Base-by-base conservation (phyloP, 176 grass and related monocot species). In the Musa troglodytarum region DNA sequence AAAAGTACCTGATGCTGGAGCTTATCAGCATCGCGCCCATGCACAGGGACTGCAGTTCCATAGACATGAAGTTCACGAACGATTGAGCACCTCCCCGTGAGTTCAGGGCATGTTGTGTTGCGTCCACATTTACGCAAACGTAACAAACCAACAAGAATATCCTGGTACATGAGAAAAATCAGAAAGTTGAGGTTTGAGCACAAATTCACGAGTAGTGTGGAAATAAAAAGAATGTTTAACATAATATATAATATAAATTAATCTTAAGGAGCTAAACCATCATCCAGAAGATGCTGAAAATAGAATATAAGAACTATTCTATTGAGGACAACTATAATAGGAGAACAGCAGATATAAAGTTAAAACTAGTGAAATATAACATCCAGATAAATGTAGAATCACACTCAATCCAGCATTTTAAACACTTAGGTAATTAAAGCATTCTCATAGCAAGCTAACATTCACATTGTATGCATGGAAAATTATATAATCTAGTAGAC, bases 61-160 rank as follows among this genome's bases (percentile, higher is more conserved):
- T 99, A 99, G 9, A 99, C 90, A 86, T 99, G 95, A 77, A 99
- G 91, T 81, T 99, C 90, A 11, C 95, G 90, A 59, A 99, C 82
- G 84, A 99, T 99, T 24, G 95, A 99, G 76, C 95, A 99, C 81
- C 82, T 91, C 66, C 95, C 90, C 54, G 62, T 28, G 7, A 99
- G 95, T 86, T 99, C 95, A 74, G 95, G 86, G 74, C 95, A 87
- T 74, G 90, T 94, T 88, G 86, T 82, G 54, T 99, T 99, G 21
- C 73, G 80, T 12, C 95, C 90, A 72, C 90, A 94, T 85, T 89
- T 99, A 56, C 95, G 86, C 79, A 94, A 61, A 20, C 90, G 88
- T 62, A 99, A 74, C 70, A 99, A 69, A 6, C 90, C 90, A 74
- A 99, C 71, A 69, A 99, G 86, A 82, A 99, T 94, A 86, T 99